These are phyloP conservation scores for Salix purpurea DNA, from an alignment of 345 rosid species.

Conservation along the genomic window DNA sequence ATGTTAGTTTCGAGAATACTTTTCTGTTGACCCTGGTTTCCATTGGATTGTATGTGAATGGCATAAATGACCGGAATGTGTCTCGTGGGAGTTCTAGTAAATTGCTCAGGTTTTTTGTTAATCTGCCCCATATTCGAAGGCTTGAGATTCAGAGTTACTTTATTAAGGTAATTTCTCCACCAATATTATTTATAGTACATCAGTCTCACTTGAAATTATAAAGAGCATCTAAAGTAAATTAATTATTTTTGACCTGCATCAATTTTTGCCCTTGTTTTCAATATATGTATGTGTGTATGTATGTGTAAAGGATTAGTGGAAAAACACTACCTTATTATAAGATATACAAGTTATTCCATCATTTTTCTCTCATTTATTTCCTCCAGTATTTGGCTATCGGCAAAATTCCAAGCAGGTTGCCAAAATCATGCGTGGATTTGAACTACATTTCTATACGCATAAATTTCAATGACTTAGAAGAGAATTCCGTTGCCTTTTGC, in stretches of 20 bases:
- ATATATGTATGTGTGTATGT: not conserved
- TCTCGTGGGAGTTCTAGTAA: constrained; percentile 37
- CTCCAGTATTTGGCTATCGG: constrained; percentile 60
- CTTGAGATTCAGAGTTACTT: constrained; percentile 68
- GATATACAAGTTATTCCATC: constrained; percentile 4
- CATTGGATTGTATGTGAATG: constrained; percentile 50
- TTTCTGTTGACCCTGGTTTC: constrained; percentile 43
- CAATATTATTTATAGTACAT: not conserved
- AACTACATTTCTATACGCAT: constrained; percentile 57
- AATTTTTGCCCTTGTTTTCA: not conserved
- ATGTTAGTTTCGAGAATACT: constrained; percentile 43
- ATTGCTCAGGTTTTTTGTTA: constrained; percentile 54
- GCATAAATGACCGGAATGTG: constrained; percentile 25
- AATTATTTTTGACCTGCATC: not conserved
- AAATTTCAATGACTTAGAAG: constrained; percentile 56
- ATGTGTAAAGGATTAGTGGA: not conserved
- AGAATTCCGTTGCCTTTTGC: constrained; percentile 54
- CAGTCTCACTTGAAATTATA: not conserved
- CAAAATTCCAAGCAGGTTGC: constrained; percentile 46
- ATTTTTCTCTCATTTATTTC: constrained; percentile 14
- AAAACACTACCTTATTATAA: not conserved
- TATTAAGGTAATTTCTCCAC: constrained; percentile 42
- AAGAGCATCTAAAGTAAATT: not conserved
- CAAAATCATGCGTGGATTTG: constrained; percentile 49
- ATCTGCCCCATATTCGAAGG: constrained; percentile 60